Base-by-base conservation (phyloP, 805 yeast genomes). In the Jamesozyma hellenica region DNA sequence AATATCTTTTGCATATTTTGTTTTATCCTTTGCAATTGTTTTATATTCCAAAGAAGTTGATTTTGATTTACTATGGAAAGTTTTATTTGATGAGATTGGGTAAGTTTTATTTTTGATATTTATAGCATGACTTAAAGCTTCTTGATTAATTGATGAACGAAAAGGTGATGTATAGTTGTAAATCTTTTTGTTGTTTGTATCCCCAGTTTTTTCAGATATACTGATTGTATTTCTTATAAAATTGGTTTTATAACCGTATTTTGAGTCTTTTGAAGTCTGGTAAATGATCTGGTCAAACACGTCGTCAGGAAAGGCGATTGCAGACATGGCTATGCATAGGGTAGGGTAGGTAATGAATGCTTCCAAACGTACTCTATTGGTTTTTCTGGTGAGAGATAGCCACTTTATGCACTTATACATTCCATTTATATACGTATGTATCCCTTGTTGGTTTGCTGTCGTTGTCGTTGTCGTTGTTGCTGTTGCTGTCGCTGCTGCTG, bases 1-100 rank as follows among this genome's bases (percentile, higher is more conserved):
- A 26, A 56, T 55, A 33, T 52, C 60, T 41, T 47, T 52, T 3
- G 60, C 58, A 17, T 52, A 44, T 34, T 45, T 49, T n/a, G n/a
- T n/a, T n/a, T 44, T 37, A 1, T 42, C 31, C 16, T 41, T 43
- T 17, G 39, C 41, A 2, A 51, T 37, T 14, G 42, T 45, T 15
- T 47, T 44, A 39, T 45, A 54, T 14, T 58, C 58, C 29, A 52
- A 28, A 32, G 52, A 45, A 13, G 42, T 40, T 4, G 53, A 52
- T 11, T 37, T 35, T 10, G 45, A 3, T n/a, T 27, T 25, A 9
- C 27, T 12, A n/a, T 11, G 17, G 10, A 15, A 6, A 4, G 37
- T 17, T 8, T 19, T 19, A 7, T 9, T 16, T n/a, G 13, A 25
- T 2, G 38, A 18, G 2, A 28, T 13, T n/a, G 28, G 33, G 25